Conservation (phyloP, 441 rosid genomes). For the Pelargonium myrrhifolium region DNA sequence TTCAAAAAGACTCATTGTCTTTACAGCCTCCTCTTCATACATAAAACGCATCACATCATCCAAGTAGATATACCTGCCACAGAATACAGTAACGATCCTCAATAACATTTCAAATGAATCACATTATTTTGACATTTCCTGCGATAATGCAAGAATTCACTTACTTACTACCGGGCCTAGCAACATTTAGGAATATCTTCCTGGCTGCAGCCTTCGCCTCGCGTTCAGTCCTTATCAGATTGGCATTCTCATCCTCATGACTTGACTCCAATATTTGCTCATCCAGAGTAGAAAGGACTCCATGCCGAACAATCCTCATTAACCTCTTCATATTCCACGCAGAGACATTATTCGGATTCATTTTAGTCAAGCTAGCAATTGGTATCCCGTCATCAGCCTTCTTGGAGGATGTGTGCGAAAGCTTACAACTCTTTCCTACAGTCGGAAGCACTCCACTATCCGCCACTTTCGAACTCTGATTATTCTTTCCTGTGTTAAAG, state of each 20-base stretch:
- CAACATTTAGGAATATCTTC: slow-evolving; percentile 62
- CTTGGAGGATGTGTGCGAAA: neutral
- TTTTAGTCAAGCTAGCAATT: slow-evolving; percentile 44
- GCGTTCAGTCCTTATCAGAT: slow-evolving; percentile 51
- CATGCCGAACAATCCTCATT: slow-evolving; percentile 44
- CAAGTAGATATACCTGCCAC: slow-evolving; percentile 46
- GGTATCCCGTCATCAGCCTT: slow-evolving; percentile 33
- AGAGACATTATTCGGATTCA: slow-evolving; percentile 49
- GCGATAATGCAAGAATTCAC: neutral
- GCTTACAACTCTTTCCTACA: neutral
- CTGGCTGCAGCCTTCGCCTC: slow-evolving; percentile 83
- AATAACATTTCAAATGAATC: too few species aligned
- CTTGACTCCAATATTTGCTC: slow-evolving; percentile 41
- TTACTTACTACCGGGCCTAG: slow-evolving; percentile 51
- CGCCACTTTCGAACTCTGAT: too few species aligned
- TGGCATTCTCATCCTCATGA: slow-evolving; percentile 45
- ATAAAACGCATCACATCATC: slow-evolving; percentile 71
- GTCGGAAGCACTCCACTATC: neutral
- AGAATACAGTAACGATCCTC: neutral
- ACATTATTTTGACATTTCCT: too few species aligned
- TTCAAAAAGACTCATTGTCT: slow-evolving; percentile 60
- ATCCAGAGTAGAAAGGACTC: slow-evolving; percentile 47
- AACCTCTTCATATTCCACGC: slow-evolving; percentile 69
- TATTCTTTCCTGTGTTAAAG: slow-evolving; percentile 10
- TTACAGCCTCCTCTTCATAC: slow-evolving; percentile 61